phyloP scores from a whole-genome alignment of 73 alveolate species.

The Paramecium octaurelia region DNA sequence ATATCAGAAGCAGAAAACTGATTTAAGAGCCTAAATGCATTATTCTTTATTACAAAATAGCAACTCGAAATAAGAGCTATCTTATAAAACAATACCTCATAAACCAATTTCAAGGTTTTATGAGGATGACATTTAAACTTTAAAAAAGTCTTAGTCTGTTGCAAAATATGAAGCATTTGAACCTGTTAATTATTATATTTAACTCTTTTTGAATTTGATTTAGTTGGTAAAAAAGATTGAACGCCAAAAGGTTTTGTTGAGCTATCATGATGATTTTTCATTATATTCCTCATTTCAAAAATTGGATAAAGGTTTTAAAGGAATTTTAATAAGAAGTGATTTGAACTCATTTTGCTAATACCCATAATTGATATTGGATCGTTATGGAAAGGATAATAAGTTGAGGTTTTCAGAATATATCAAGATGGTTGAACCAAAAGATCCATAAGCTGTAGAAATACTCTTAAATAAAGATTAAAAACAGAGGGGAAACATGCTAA shows the following conservation, averaged over 20 bases:
- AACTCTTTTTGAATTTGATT: background rate
- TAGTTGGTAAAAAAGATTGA: background rate
- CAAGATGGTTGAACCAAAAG: background rate
- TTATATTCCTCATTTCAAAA: background rate
- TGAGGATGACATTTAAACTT: background rate
- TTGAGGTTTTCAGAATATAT: slow-evolving; percentile 3
- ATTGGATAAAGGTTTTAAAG: slow-evolving; percentile 18
- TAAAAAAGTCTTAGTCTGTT: background rate
- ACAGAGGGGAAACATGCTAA: background rate
- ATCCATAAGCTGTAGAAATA: background rate
- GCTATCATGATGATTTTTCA: background rate
- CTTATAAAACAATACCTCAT: background rate
- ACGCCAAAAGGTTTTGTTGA: background rate
- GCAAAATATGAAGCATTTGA: background rate
- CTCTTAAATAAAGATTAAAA: background rate
- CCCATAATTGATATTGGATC: background rate
- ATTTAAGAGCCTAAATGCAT: slow-evolving; percentile 4
- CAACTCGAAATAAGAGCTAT: background rate
- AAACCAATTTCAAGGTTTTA: background rate
- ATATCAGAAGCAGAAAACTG: background rate
- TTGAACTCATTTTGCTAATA: background rate
- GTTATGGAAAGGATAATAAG: slow-evolving; percentile 15
- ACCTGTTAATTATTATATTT: background rate
- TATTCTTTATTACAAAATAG: background rate
- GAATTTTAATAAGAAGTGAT: background rate